Evolutionary conservation across 192 early-diverging fungal genomes (phyloP), one percentile per base, ranked within the genome.

Genomic region (Backusella sp.): DNA sequence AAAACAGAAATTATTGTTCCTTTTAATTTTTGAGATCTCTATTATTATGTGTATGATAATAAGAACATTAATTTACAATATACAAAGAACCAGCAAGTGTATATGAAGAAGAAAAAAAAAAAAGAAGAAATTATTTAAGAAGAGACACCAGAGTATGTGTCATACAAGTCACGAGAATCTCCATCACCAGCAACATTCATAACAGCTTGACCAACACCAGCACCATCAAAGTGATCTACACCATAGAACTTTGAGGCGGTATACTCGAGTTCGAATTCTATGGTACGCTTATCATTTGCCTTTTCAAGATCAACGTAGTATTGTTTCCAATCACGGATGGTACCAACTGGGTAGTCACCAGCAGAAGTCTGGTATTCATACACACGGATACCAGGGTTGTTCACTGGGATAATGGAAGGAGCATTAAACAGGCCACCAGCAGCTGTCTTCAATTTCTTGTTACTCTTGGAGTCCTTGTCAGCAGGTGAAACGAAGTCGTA

Each of bases 371-470:
- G 66, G 14, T 56, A 84, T 1, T 67, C 34, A n/a, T 84, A 84
- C 12, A 78, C 77, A 12, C 83, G 81, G 30, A 84, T 42, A 59
- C 68, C 83, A 21, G 83, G 78, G 28, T 84, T 81, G 68, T 81
- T 77, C 14, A 53, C 71, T 52, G 83, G 83, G 34, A 80, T 41
- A n/a, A 84, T 67, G 12, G 83, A 84, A 12, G 83, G 83, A 12
- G 83, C 81, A 71, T 82, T 84, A 44, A 67, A 80, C 2, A 84
- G 42, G 0, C 77, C 72, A 44, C 66, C 66, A 2, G 73, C 30
- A 66, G 76, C 70, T 7, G 53, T 49, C n/a, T 17, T 69, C 32
- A 36, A 42, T 77, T 26, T 72, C 7, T 11, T 52, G 56, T 4
- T 32, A 36, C 9, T 6, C 1, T 69, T 15, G 14, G 46, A 35